Conservation (phyloP, 1,139 yeast species). For the Yamadazyma jaroonii region DNA sequence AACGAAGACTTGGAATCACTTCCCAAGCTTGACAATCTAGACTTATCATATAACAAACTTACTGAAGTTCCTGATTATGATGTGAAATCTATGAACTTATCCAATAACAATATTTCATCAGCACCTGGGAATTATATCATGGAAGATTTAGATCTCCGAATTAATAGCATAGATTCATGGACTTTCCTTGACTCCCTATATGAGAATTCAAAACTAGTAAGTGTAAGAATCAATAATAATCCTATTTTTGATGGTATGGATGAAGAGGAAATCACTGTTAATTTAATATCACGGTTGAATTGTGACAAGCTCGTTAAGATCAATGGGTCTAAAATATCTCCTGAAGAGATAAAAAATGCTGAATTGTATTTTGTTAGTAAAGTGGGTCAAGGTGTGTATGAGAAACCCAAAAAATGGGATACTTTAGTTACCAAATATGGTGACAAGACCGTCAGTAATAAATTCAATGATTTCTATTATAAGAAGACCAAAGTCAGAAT, state of each 20-base stretch:
- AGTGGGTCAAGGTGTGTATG: conserved; percentile 34
- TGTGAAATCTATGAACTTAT: conserved; percentile 17
- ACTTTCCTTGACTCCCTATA: conserved; percentile 39
- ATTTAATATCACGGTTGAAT: conserved; percentile 50
- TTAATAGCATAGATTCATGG: conserved; percentile 49
- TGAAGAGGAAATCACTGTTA: conserved; percentile 23
- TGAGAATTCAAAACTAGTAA: conserved; percentile 30
- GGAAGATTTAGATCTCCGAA: conserved; percentile 42
- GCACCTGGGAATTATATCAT: conserved; percentile 7
- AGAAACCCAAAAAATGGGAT: conserved; percentile 23
- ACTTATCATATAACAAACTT: conserved; percentile 46
- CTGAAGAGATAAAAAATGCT: conserved; percentile 54
- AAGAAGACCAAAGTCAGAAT: conserved; percentile 16
- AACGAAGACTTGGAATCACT: conserved; percentile 19
- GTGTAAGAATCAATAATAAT: conserved; percentile 51
- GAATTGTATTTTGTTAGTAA: conserved; percentile 65
- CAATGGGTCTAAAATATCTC: conserved; percentile 54
- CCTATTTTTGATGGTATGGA: conserved; percentile 37
- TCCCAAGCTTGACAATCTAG: conserved; percentile 24
- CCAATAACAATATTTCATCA: conserved; percentile 24
- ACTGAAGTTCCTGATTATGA: conserved; percentile 25
- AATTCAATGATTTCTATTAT: conserved; percentile 6
- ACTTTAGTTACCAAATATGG: conserved; percentile 23
- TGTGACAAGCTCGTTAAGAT: conserved; percentile 28
- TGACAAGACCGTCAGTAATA: conserved; percentile 1